Conservation (phyloP, 768 basidiomycete species). For the Xerocomellus chrysenteron region DNA sequence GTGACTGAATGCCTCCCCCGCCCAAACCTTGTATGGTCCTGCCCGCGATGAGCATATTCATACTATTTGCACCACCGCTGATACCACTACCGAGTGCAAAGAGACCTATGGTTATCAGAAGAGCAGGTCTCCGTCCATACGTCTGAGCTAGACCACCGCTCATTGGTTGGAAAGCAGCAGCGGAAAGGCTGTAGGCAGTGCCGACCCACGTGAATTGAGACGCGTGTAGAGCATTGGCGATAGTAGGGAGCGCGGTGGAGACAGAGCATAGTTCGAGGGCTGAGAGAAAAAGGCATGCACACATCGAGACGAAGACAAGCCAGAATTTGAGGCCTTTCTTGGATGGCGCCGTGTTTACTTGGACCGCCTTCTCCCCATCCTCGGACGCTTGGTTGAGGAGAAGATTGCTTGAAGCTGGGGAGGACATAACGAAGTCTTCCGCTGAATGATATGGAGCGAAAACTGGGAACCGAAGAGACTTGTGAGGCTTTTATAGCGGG, state of each 20-base stretch:
- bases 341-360: too few relatives aligned
- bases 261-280: background rate
- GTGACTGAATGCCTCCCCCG: constrained; percentile 4
- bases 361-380: too few relatives aligned
- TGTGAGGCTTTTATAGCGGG: too few relatives aligned
- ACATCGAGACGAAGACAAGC: too few relatives aligned
- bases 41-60: constrained; percentile 42
- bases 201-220: background rate
- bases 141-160: background rate
- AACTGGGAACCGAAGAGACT: too few relatives aligned
- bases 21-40: constrained; percentile 42
- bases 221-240: background rate
- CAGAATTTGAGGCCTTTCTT: too few relatives aligned
- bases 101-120: background rate
- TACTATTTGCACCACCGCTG: constrained; percentile 40
- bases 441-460: too few relatives aligned
- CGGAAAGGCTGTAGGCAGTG: background rate
- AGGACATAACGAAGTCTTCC: too few relatives aligned
- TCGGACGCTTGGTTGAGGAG: too few relatives aligned
- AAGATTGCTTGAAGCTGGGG: too few relatives aligned
- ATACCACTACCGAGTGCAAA: background rate
- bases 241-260: background rate
- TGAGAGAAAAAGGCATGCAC: too few relatives aligned
- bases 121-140: background rate
- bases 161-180: background rate